phyloP scores from a whole-genome alignment of 139 green algal genomes.

The Edaphochlamys debaryana region DNA sequence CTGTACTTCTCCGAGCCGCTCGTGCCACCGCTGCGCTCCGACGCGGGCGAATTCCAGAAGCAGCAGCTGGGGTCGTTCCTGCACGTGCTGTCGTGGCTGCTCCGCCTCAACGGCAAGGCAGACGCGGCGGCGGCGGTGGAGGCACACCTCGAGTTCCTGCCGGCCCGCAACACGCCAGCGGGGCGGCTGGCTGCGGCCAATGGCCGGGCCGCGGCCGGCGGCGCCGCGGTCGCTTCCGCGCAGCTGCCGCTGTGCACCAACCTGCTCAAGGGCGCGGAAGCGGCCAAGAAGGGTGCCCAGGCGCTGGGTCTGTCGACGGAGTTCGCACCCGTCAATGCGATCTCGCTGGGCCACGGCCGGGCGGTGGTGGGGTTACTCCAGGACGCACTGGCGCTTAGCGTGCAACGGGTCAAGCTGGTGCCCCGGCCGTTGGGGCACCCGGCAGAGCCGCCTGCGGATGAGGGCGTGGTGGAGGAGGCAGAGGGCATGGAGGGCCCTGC shows the following conservation, averaged over 20 bases:
- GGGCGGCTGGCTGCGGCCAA: background rate
- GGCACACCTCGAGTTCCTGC: slow-evolving; percentile 28
- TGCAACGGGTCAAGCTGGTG: slow-evolving; percentile 11
- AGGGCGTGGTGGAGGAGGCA: slow-evolving; percentile 13
- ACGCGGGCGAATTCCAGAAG: slow-evolving; percentile 46
- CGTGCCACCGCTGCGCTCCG: slow-evolving; percentile 32
- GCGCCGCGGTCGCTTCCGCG: background rate
- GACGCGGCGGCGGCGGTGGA: slow-evolving; percentile 33
- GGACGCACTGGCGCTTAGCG: slow-evolving; percentile 6
- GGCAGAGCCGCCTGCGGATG: slow-evolving; percentile 22
- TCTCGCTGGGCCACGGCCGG: slow-evolving; percentile 49
- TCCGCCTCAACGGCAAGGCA: slow-evolving; percentile 35
- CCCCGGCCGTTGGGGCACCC: slow-evolving; percentile 8
- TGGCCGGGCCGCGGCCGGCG: background rate
- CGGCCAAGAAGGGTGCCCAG: slow-evolving; percentile 45
- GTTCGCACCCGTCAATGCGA: slow-evolving; percentile 48
- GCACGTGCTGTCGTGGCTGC: slow-evolving; percentile 49
- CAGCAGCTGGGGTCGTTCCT: slow-evolving; percentile 57
- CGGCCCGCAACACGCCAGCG: slow-evolving; percentile 6
- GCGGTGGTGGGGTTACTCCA: slow-evolving; percentile 52
- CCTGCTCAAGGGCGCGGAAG: slow-evolving; percentile 60
- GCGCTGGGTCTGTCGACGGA: slow-evolving; percentile 45
- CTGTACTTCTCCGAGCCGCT: slow-evolving; percentile 59
- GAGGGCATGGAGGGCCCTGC: background rate
- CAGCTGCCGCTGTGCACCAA: slow-evolving; percentile 41